phyloP scores from a whole-genome alignment of 495 filamentous ascomycete genomes.

The Aspergillus olivimuriae region DNA sequence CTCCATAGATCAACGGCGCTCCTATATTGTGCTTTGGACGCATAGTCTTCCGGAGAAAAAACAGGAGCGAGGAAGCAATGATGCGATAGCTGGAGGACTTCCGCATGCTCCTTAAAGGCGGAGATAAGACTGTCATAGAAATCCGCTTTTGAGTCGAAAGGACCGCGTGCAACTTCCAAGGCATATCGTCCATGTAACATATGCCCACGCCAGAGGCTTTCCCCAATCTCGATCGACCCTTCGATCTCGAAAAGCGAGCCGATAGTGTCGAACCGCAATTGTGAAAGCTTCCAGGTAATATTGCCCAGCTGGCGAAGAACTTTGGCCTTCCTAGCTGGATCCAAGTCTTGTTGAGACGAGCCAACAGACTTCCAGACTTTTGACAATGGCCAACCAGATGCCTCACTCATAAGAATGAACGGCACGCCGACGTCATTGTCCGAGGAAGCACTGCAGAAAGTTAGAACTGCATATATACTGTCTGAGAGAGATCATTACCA shows the following conservation, averaged over 20 bases:
- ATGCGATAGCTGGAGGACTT: conserved; percentile 13
- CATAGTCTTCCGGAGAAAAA: conserved; percentile 11
- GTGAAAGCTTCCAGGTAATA: conserved; percentile 20
- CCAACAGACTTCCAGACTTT: conserved; percentile 13
- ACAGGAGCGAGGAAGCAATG: conserved; percentile 21
- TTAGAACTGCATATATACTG: conserved; percentile 1
- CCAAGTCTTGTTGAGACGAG: conserved; percentile 10
- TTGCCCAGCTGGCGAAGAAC: conserved; percentile 15
- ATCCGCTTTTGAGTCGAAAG: conserved; percentile 13
- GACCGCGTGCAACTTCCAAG: conserved; percentile 14
- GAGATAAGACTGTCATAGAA: conserved; percentile 19
- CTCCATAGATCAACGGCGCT: conserved; percentile 14
- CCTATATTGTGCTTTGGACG: conserved; percentile 6
- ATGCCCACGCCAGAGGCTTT: conserved; percentile 22
- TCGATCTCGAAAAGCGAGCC: conserved; percentile 20
- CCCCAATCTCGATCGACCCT: conserved; percentile 11
- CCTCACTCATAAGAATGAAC: conserved; percentile 22
- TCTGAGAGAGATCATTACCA: conserved; percentile 8
- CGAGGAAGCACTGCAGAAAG: conserved; percentile 11
- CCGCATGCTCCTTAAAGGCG: conserved; percentile 14
- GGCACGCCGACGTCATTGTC: conserved; percentile 21
- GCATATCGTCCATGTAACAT: conserved; percentile 15
- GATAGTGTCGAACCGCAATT: conserved; percentile 20
- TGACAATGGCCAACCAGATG: conserved; percentile 17
- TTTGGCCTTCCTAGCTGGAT: conserved; percentile 11